phyloP scores from a whole-genome alignment of 352 stramenopile genomes.

The Pythium chondricola region DNA sequence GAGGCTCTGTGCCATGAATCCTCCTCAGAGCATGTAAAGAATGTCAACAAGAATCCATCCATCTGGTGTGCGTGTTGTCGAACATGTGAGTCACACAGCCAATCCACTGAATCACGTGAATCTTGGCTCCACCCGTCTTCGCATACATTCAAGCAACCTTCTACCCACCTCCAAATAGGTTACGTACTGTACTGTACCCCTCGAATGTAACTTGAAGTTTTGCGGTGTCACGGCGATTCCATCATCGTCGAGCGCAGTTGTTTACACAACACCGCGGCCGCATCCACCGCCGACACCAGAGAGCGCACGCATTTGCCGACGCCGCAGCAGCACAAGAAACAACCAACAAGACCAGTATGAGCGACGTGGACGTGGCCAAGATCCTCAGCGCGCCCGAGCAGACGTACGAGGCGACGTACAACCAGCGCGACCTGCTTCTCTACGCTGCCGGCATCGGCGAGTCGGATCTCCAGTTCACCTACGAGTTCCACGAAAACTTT shows the following conservation, averaged over 20 bases:
- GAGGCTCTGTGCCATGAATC: too few species aligned
- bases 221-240: not conserved
- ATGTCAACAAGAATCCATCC: too few species aligned
- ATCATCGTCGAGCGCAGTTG: constrained; percentile 3
- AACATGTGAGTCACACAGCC: too few species aligned
- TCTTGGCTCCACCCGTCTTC: too few species aligned
- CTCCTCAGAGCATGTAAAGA: too few species aligned
- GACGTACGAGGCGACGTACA: constrained; percentile 70
- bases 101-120: constrained; percentile 9
- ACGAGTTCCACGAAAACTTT: constrained; percentile 85
- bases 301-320: not conserved
- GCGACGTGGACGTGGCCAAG: constrained; percentile 45
- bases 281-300: not conserved
- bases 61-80: too few species aligned
- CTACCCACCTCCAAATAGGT: constrained; percentile 5
- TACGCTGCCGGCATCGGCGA: constrained; percentile 88
- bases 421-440: constrained; percentile 84
- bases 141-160: too few species aligned
- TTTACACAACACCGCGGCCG: constrained; percentile 13
- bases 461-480: constrained; percentile 81
- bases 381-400: constrained; percentile 49
- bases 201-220: constrained; percentile 21
- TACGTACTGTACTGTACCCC: constrained; percentile 5
- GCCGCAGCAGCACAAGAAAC: not conserved
- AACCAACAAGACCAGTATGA: constrained; percentile 25